These are phyloP conservation scores for Solanum sparsipilum DNA, from an alignment of 257 asterid genomes.

Conservation along the genomic window DNA sequence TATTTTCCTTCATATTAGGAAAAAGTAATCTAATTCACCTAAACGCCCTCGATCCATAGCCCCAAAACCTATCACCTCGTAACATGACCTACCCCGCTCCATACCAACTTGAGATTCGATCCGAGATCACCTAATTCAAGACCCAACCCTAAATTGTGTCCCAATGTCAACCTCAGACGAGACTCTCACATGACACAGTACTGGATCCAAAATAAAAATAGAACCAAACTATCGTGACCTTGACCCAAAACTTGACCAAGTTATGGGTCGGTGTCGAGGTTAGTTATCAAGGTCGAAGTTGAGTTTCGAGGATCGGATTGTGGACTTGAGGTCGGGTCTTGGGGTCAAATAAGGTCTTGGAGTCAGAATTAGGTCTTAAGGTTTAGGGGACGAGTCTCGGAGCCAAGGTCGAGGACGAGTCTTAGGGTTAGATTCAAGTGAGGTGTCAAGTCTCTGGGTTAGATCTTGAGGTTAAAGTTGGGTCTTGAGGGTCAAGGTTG, in stretches of 20 bases:
- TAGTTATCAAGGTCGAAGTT: too few relatives aligned
- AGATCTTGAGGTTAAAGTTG: too few relatives aligned
- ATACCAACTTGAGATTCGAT: neutral
- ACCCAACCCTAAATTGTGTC: neutral
- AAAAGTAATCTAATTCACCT: neutral
- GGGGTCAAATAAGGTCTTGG: too few relatives aligned
- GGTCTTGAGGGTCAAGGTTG: neutral
- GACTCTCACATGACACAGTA: too few relatives aligned
- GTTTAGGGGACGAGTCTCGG: neutral
- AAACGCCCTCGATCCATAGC: neutral
- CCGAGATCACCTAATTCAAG: neutral
- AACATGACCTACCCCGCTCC: neutral
- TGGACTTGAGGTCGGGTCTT: neutral
- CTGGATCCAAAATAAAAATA: too few relatives aligned
- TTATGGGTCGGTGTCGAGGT: neutral
- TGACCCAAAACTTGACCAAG: neutral
- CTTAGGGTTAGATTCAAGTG: too few relatives aligned
- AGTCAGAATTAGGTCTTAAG: too few relatives aligned
- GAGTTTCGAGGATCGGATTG: neutral
- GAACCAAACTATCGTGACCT: too few relatives aligned
- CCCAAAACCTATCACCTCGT: neutral
- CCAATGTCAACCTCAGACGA: too few relatives aligned
- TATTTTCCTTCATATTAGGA: too few relatives aligned
- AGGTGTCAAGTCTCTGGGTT: too few relatives aligned
- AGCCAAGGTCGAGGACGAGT: neutral